Conservation (phyloP, 495 filamentous ascomycete genomes). For the Hypoxylon lienhwacheense region DNA sequence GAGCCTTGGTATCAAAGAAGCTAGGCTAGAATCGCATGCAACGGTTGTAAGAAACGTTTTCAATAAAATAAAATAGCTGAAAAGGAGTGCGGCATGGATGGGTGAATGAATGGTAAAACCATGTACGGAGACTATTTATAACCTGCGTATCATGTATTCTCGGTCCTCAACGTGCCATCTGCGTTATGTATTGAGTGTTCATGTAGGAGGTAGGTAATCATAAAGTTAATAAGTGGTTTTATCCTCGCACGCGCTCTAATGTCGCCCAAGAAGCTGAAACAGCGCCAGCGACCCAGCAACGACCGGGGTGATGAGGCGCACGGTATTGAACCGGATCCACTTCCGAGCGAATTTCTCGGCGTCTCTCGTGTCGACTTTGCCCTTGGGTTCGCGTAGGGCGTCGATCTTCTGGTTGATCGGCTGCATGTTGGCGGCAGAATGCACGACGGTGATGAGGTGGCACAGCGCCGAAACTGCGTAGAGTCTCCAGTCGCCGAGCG, state of each 20-base stretch:
- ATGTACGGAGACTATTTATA: no score
- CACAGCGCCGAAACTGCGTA: slow-evolving; percentile 45
- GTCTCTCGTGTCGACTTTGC: slow-evolving; percentile 35
- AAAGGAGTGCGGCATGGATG: no score
- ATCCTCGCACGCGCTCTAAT: slow-evolving; percentile 5
- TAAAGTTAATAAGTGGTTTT: not conserved
- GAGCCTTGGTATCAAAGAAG: no score
- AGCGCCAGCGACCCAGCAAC: slow-evolving; percentile 48
- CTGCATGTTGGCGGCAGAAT: slow-evolving; percentile 55
- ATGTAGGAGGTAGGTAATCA: no score
- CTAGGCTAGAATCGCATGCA: no score
- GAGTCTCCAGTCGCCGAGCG: slow-evolving; percentile 44
- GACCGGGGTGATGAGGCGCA: slow-evolving; percentile 44
- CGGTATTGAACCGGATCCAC: slow-evolving; percentile 44
- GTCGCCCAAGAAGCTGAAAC: slow-evolving; percentile 35
- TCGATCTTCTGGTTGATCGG: slow-evolving; percentile 52
- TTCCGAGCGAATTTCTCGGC: slow-evolving; percentile 44
- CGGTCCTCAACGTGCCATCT: no score
- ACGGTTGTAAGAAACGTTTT: no score
- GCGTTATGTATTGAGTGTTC: not conserved
- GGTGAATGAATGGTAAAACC: no score
- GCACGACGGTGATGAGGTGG: slow-evolving; percentile 50
- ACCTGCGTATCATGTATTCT: no score
- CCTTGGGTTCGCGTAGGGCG: slow-evolving; percentile 39
- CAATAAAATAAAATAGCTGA: no score